Base-by-base conservation (phyloP, 257 asterid genomes). In the Nicotiana sylvestris region DNA sequence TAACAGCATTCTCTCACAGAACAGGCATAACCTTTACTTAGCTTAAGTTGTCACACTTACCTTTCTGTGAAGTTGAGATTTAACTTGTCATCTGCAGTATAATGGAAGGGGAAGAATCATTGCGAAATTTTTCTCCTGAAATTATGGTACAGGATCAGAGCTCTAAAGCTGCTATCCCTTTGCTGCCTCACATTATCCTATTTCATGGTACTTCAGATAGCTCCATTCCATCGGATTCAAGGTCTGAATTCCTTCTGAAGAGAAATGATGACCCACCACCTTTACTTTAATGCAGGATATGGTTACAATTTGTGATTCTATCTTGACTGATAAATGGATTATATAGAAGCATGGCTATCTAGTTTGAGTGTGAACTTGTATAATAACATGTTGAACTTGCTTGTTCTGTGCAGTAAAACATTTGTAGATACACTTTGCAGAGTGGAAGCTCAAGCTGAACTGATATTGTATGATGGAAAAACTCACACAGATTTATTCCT, bases 401-500 rank as follows among this genome's bases (percentile, higher is more conserved):
- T 39, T 53, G 43, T 43, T 77, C 53, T 81, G 67, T 87, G 76
- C 99, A 96, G 99, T 81, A 87, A 81, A 90, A 66, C 89, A 77
- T 96, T 93, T 85, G 94, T 76, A 55, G 91, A 87, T 33, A 58
- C 92, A 57, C 97, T 96, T 43, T 86, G 66, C 76, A 83, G 78
- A 78, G 86, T 86, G 30, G 98, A 98, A 82, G 98, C 94, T 83
- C 89, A 76, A 84, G 97, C 91, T 37, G 97, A 91, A 62, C 90
- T 90, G 82, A 86, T 95, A 58, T 78, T 93, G 84, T 96, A 93
- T 76, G 85, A 92, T 3, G 99, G 98, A 79, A 96, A 94, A 89
- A 91, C 97, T 68, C 99, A 94, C 86, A 93, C 98, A 17, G 99
- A 96, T 91, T 83, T 96, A 77, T 96, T 96, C 90, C 91, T 96